A percentile compares a stretch with the other conserved stretches of the same genome.
These are phyloP conservation scores for Eleusine coracana DNA, from an alignment of 176 grass and related monocot genomes.

Conservation along the genomic window DNA sequence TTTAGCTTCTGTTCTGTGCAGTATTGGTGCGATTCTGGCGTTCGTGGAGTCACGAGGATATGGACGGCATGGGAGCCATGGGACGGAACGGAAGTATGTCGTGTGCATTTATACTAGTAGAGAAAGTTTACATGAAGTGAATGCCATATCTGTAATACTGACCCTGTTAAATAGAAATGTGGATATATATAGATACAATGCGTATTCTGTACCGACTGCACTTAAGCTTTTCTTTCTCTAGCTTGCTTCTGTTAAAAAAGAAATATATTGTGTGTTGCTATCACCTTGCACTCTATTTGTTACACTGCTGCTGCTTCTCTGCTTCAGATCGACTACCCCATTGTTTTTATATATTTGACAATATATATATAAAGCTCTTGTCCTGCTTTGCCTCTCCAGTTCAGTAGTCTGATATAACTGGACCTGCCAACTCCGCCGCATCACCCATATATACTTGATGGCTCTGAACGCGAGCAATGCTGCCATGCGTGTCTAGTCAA, in stretches of 20 bases:
- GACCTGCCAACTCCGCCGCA: no score
- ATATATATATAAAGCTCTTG: no score
- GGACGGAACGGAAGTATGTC: background rate
- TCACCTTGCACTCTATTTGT: no score
- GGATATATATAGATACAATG: constrained; percentile 7
- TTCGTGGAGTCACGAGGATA: background rate
- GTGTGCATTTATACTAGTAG: background rate
- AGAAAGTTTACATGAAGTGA: background rate
- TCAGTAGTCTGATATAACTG: no score
- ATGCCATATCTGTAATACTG: constrained; percentile 4
- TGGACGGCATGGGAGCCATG: background rate
- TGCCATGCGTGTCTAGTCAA: no score
- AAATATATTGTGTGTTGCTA: background rate
- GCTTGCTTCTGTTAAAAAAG: background rate
- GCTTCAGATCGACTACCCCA: no score
- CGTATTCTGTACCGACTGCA: background rate
- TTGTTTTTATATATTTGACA: no score
- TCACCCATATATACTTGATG: no score
- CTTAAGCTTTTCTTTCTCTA: background rate
- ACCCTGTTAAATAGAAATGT: constrained; percentile 9
- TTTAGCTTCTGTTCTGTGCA: background rate
- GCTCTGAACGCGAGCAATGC: no score
- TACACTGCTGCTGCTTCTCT: no score
- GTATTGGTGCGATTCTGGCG: background rate
- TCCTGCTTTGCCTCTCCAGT: no score